Base-by-base conservation (phyloP, 805 yeast genomes). In the Tetrapisispora namnaoensis region DNA sequence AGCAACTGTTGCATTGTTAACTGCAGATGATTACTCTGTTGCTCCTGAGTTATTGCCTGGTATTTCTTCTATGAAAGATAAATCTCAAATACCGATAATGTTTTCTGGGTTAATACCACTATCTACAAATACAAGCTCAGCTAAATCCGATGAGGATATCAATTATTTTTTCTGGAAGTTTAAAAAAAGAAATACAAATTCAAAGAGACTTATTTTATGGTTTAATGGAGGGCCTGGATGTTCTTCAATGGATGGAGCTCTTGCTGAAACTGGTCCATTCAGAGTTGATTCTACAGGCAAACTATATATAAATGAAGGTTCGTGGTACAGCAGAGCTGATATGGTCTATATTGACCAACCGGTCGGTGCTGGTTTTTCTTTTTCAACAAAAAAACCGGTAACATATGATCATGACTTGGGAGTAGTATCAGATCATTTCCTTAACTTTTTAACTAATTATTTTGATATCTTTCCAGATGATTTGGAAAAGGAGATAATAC, bases 141-240 rank as follows among this genome's bases (percentile, higher is more conserved):
- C 74, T 2, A 77, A 73, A 37, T 73, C 74, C 52, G 79, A 83
- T 30, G 10, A 24, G 20, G 38, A 47, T 24, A 45, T 44, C 6
- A 73, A 77, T 56, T 74, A 86, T 58, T 89, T 84, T 60, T 89
- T 86, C 62, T 86, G 95, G 95, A 79, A 77, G 58, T 82, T 81
- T 48, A 42, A 51, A 21, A 66, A 41, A 56, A 55, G 54, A 24
- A 49, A 46, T 9, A 58, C 62, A 6, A 58, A 65, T 16, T 49
- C 50, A 9, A 35, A 27, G 7, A 48, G 72, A 22, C 72, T 85
- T 21, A 74, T 84, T 9, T 74, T 93, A 48, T 93, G 99, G 98
- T 73, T 93, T 21, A 93, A 93, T 64, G 99, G 99, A 37, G 99
- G 99, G 0, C 99, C 99, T 0, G 99, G 99, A 0, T 93, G 99